A percentile compares a stretch with the other conserved stretches of the same genome.
Conservation (phyloP, 2,329 filamentous ascomycete genomes). For the Echinosphaeria canescens region DNA sequence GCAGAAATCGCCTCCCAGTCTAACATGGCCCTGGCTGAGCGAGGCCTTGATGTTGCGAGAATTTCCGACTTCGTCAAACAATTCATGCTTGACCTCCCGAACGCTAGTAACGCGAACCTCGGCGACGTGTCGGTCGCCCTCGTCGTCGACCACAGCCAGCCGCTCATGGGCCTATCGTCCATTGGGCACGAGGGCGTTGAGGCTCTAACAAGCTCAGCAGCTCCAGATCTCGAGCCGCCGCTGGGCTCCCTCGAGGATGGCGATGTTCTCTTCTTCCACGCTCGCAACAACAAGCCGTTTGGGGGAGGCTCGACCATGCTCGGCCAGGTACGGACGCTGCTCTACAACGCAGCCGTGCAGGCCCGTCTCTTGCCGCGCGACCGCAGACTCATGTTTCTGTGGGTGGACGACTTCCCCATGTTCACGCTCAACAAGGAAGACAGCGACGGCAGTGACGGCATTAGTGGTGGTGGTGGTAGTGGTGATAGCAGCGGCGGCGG, state of each 20-base stretch:
- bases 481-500: too few relatives aligned
- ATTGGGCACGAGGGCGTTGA: conserved; percentile 54
- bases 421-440: conserved; percentile 54
- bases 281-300: conserved; percentile 41
- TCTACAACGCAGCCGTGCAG: conserved; percentile 50
- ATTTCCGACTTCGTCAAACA: too few relatives aligned
- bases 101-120: conserved; percentile 40
- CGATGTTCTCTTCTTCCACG: conserved; percentile 66
- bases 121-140: conserved; percentile 67
- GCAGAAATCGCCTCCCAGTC: too few relatives aligned
- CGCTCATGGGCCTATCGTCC: conserved; percentile 54
- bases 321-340: conserved; percentile 47
- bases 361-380: conserved; percentile 27
- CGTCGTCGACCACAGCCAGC: conserved; percentile 50
- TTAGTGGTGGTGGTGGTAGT: too few relatives aligned
- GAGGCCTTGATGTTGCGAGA: too few relatives aligned
- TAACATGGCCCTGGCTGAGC: too few relatives aligned
- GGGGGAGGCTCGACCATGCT: conserved; percentile 48
- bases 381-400: conserved; percentile 44
- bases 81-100: conserved; percentile 47
- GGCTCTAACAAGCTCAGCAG: too few relatives aligned
- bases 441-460: too few relatives aligned
- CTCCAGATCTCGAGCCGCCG: too few relatives aligned
- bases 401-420: conserved; percentile 81
- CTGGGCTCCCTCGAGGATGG: conserved; percentile 33